Base-by-base conservation (phyloP, 1,284 basidiomycete genomes). In the Microbotryomycetes sp. region DNA sequence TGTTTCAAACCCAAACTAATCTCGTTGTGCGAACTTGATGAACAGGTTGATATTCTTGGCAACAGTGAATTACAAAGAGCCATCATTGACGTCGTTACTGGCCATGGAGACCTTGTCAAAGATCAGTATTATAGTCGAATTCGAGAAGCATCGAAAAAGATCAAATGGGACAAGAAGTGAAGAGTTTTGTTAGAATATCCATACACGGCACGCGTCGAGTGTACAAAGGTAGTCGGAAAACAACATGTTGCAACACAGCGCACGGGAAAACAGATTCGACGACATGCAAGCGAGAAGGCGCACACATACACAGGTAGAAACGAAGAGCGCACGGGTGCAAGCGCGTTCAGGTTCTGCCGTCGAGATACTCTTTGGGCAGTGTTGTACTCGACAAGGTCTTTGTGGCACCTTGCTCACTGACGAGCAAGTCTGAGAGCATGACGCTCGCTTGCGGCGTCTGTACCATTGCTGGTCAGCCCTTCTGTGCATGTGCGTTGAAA, bases 41-140 rank as follows among this genome's bases (percentile, higher is more conserved):
- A 92, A 73, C 92, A 97, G 71, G 86, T 98, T 35, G 94, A 98
- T 76, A 87, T 98, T 61, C 81, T 98, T 21, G 94, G 96, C 3
- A 61, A 51, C 0, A 86, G 84, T 0, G 81, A 83, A 7, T 74
- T 97, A 58, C 98, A 97, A 74, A 87, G 92, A 73, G 85, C 94
- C n/a, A 83, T 98, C 51, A 76, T 97, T 27, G 87, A 91, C 73
- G 85, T 92, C 16, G 91, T 85, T 26, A 86, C 88, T 3, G 91
- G 91, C 0, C 82, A 81, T 91, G 56, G 73, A 16, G 45, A 68
- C 26, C 57, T 59, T 23, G 66, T 72, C 54, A 65, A 68, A 30
- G 62, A 63, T 18, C 60, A 56, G 15, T 54, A 60, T 18, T 28
- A 59, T 58, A 61, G 58, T 24, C 50, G 57, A 27, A 67, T 97